Evolutionary conservation across 257 asterid species (phyloP).

Genomic region (Capsicum pubescens): DNA sequence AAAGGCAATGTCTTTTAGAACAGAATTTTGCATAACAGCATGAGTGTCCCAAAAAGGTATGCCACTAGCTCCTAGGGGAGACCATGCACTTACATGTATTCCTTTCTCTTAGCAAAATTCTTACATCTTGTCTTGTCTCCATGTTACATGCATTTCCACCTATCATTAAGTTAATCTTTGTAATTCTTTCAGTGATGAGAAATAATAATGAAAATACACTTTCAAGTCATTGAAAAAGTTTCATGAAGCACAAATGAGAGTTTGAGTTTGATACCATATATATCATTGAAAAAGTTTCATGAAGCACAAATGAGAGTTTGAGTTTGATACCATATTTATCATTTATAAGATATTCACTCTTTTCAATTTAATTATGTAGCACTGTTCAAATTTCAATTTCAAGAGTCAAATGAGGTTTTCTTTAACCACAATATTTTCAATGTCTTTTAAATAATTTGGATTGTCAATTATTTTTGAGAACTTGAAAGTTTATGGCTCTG

Average conservation of each 20-base stretch:
- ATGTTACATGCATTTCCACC: constrained; percentile 69
- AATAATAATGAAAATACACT: background rate
- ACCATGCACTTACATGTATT: constrained; percentile 55
- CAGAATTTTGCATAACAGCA: constrained; percentile 48
- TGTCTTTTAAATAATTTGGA: too few species aligned
- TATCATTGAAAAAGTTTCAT: background rate
- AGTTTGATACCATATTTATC: too few species aligned
- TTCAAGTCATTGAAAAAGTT: background rate
- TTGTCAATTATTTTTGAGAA: too few species aligned
- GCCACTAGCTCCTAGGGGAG: constrained; percentile 60
- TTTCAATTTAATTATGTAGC: too few species aligned
- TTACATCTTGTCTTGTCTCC: constrained; percentile 60
- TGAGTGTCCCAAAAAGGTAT: constrained; percentile 37
- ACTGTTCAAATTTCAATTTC: too few species aligned
- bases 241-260: background rate
- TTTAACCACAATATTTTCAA: too few species aligned
- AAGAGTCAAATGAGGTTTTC: too few species aligned
- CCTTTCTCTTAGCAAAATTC: constrained; percentile 46
- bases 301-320: background rate
- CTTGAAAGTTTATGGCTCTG: too few species aligned
- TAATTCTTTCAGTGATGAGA: background rate
- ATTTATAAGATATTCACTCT: too few species aligned
- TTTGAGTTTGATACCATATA: too few species aligned
- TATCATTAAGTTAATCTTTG: constrained; percentile 23
- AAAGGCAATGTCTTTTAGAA: constrained; percentile 48